Evolutionary conservation across 208 protist species (phyloP), one percentile per base, ranked within the genome.

Genomic region (Trichomonas tenax): DNA sequence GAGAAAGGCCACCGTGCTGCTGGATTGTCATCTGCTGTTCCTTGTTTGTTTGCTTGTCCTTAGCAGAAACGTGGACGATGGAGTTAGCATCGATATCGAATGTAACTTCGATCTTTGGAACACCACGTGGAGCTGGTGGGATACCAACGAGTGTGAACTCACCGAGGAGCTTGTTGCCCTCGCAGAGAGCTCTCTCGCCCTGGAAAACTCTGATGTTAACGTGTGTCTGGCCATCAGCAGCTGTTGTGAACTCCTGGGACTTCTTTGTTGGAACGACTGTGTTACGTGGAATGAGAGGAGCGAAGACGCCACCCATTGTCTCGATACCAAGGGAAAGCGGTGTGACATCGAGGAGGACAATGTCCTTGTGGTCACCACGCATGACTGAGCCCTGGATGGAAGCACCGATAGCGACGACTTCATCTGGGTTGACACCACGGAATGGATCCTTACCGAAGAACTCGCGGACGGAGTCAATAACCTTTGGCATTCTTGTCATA

Each of bases 391-490:
- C 99, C 97, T 99, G 99, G 96, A 99, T 99, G 95, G 99, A 99
- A 34, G 99, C 99, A 96, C 99, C 99, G 40, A 99, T 98, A 11
- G 99, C 99, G n/a, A 99, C 99, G 36, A 98, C 99, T 98, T 99
- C 99, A 97, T 99, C 99, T 21, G 99, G 99, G 97, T 99, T 99
- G 96, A 99, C 98, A 82, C 98, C 98, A 97, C 99, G 99, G 98
- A 98, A 98, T 95, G 99, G 98, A 96, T 99, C 98, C 89, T 98
- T 98, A 45, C 98, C 98, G 96, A 98, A 97, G 96, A 98, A 97
- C 10, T 97, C 95, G 44, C 97, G 49, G n/a, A 98, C 97, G 21
- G 96, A 38, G 34, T 97, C 44, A 48, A 97, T 96, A 21, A 98
- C 97, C 97, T 98, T 98, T 72, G 99, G 99, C 97, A 99, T 99